Evolutionary conservation across 768 basidiomycete genomes (phyloP).

Genomic region (Trametes meyenii): DNA sequence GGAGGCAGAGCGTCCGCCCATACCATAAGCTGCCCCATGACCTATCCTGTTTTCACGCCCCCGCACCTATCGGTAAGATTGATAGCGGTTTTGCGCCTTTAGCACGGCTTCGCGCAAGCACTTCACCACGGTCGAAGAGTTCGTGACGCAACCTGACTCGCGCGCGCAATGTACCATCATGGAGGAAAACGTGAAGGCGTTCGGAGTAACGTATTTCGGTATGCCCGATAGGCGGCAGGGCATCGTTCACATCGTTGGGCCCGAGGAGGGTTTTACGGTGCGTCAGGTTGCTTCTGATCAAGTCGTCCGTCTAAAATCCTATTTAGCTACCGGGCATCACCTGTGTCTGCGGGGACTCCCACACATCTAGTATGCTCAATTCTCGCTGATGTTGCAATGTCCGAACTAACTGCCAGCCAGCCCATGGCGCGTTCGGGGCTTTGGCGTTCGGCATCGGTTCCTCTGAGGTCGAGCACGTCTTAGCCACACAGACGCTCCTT

Average conservation of each 20-base stretch:
- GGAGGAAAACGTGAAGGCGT: slow-evolving; percentile 67
- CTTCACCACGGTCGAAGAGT: slow-evolving; percentile 49
- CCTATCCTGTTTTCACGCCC: no score
- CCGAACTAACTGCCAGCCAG: slow-evolving; percentile 29
- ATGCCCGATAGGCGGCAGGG: slow-evolving; percentile 68
- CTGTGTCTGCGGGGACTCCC: slow-evolving; percentile 66
- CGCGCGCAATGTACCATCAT: slow-evolving; percentile 59
- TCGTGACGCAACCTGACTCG: slow-evolving; percentile 61
- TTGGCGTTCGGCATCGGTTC: slow-evolving; percentile 71
- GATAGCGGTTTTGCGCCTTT: not conserved
- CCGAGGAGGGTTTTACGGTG: slow-evolving; percentile 66
- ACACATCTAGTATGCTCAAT: slow-evolving; percentile 55
- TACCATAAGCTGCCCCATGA: no score
- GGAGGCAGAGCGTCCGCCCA: no score
- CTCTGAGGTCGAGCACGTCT: slow-evolving; percentile 70
- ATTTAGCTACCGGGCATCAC: slow-evolving; percentile 48
- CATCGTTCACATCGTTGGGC: slow-evolving; percentile 65
- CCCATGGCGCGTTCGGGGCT: slow-evolving; percentile 69
- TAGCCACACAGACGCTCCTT: slow-evolving; percentile 65
- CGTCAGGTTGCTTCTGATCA: slow-evolving; percentile 9
- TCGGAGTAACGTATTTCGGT: slow-evolving; percentile 69
- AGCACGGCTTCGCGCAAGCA: slow-evolving; percentile 55
- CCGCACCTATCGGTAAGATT: not conserved
- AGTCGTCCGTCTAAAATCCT: not conserved
- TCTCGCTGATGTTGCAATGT: not conserved